Conservation (phyloP, 306 rosid genomes). For the Casuarina cunninghamiana region DNA sequence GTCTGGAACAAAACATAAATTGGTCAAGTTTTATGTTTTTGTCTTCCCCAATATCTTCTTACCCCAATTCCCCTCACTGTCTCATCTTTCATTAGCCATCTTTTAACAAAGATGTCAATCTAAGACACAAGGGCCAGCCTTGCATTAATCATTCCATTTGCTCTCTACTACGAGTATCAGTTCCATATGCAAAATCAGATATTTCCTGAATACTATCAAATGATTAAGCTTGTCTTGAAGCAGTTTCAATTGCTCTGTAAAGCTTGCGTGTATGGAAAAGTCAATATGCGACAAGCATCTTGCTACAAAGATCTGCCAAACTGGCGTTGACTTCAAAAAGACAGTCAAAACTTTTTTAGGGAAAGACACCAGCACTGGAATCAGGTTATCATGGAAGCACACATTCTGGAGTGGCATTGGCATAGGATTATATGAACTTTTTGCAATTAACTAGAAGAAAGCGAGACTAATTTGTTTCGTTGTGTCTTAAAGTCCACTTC, state of each 20-base stretch:
- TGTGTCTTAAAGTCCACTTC: no score
- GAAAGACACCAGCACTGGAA: no score
- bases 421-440: no score
- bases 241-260: neutral
- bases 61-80: neutral
- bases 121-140: neutral
- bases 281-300: no score
- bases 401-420: no score
- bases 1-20: neutral
- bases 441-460: no score
- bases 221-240: constrained; percentile 1
- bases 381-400: no score
- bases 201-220: neutral
- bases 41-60: neutral
- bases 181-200: neutral
- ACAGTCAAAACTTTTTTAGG: no score
- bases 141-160: neutral
- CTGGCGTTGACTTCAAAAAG: no score
- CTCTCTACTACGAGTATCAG: neutral
- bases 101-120: neutral
- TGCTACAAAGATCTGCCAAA: no score
- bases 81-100: neutral
- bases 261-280: no score
- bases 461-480: no score
- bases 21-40: neutral